Evolutionary conservation across 2,329 filamentous ascomycete species (phyloP).

Genomic region (Fusarium stilboides): DNA sequence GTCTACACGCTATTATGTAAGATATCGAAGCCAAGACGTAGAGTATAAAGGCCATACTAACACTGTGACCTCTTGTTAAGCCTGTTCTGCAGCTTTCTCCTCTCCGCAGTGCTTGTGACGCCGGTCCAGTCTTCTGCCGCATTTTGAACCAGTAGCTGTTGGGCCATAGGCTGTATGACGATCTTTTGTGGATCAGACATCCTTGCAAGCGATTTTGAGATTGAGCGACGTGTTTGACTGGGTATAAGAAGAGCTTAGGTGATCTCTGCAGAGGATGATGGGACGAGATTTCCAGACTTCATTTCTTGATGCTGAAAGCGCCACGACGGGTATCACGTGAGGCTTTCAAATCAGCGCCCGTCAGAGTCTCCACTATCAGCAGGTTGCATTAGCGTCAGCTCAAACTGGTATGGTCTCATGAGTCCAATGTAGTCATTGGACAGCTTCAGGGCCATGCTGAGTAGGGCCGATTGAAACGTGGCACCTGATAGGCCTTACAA

Average conservation of each 20-base stretch:
- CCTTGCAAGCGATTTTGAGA: rapidly evolving
- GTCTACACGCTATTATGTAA: background rate
- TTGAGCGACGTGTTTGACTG: background rate
- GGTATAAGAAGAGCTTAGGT: rapidly evolving
- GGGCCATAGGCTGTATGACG: constrained; percentile 20
- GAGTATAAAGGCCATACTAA: rapidly evolving
- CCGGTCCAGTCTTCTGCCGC: constrained; percentile 25
- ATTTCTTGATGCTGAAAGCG: background rate
- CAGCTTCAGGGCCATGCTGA: rapidly evolving
- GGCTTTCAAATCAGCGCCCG: background rate
- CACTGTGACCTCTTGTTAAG: constrained; percentile 30
- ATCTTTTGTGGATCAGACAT: constrained; percentile 23
- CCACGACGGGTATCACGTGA: constrained; percentile 1
- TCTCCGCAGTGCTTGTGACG: constrained; percentile 20
- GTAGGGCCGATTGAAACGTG: background rate
- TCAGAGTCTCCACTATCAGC: constrained; percentile 25
- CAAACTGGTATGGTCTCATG: rapidly evolving
- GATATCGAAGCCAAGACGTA: rapidly evolving
- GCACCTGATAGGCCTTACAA: background rate
- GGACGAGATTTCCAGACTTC: background rate
- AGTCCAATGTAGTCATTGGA: background rate
- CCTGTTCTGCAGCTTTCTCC: constrained; percentile 28
- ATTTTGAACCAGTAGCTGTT: constrained; percentile 17
- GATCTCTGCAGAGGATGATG: background rate
- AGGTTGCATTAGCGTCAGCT: constrained; percentile 29